These are phyloP conservation scores for Helotiales sp. DNA, from an alignment of 2,329 filamentous ascomycete genomes.

Conservation along the genomic window DNA sequence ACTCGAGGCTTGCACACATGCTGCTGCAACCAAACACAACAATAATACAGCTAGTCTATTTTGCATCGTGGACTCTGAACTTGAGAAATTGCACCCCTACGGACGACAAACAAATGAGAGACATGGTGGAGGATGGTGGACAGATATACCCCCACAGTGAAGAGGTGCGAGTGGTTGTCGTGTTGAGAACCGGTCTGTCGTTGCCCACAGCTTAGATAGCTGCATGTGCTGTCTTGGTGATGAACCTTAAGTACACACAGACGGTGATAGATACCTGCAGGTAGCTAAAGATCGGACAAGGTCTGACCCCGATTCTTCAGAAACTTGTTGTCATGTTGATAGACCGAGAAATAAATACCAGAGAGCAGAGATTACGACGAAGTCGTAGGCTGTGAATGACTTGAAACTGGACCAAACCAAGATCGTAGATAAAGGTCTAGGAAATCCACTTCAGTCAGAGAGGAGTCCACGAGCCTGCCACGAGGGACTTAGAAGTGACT, in stretches of 20 bases:
- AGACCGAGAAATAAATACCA: too few relatives aligned
- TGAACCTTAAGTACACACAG: conserved; percentile 10
- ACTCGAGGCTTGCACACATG: neutral
- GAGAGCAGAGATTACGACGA: too few relatives aligned
- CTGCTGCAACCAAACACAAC: neutral
- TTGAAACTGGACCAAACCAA: neutral
- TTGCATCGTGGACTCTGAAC: neutral
- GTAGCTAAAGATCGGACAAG: neutral
- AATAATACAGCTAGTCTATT: neutral
- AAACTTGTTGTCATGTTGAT: neutral
- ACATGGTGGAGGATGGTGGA: neutral
- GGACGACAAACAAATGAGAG: neutral
- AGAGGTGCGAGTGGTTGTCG: neutral
- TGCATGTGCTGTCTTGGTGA: neutral
- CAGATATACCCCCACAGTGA: neutral
- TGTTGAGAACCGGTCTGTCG: neutral
- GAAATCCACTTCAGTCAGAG: too few relatives aligned
- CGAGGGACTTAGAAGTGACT: neutral
- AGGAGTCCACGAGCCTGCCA: neutral
- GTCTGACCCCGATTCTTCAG: neutral
- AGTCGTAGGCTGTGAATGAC: too few relatives aligned
- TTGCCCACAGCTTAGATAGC: neutral
- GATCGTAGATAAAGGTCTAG: too few relatives aligned
- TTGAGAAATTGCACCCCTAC: neutral
- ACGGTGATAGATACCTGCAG: conserved; percentile 3